A percentile compares a stretch with the other conserved stretches of the same genome.
phyloP scores from a whole-genome alignment of 805 yeast species.

The Ogataea neopini region DNA sequence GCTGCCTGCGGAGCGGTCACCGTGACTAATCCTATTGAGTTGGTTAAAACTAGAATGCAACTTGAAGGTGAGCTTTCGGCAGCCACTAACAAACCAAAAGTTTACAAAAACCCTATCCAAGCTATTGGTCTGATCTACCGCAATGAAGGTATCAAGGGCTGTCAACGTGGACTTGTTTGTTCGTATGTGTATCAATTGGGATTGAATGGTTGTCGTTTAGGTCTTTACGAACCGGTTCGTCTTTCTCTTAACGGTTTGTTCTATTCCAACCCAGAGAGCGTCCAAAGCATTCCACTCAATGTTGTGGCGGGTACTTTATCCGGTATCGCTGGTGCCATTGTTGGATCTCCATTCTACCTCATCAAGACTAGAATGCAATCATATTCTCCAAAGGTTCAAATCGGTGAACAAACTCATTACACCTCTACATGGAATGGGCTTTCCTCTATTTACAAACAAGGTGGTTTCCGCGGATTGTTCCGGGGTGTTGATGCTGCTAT shows the following conservation, averaged over 20 bases:
- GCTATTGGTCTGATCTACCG: slow-evolving; percentile 70
- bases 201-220: slow-evolving; percentile 91
- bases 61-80: slow-evolving; percentile 87
- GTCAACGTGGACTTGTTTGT: slow-evolving; percentile 85
- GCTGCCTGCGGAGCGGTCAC: slow-evolving; percentile 99
- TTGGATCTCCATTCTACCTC: slow-evolving; percentile 90
- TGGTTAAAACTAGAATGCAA: slow-evolving; percentile 95
- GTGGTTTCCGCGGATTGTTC: slow-evolving; percentile 78
- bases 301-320: slow-evolving; percentile 78
- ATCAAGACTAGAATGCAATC: slow-evolving; percentile 97
- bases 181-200: slow-evolving; percentile 92
- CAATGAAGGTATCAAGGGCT: slow-evolving; percentile 84
- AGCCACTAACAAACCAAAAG: slow-evolving; percentile 45
- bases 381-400: slow-evolving; percentile 60
- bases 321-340: slow-evolving; percentile 85
- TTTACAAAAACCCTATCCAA: slow-evolving; percentile 83
- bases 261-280: slow-evolving; percentile 50
- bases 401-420: slow-evolving; percentile 94
- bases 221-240: slow-evolving; percentile 89
- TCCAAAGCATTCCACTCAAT: slow-evolving; percentile 59
- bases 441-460: slow-evolving; percentile 55
- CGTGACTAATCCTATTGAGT: slow-evolving; percentile 92
- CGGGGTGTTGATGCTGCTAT: slow-evolving; percentile 95
- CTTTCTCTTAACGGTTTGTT: slow-evolving; percentile 53
- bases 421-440: slow-evolving; percentile 69